Evolutionary conservation across 139 green algal genomes (phyloP), one percentile per base, ranked within the genome.

Genomic region (Eudorina sp.): DNA sequence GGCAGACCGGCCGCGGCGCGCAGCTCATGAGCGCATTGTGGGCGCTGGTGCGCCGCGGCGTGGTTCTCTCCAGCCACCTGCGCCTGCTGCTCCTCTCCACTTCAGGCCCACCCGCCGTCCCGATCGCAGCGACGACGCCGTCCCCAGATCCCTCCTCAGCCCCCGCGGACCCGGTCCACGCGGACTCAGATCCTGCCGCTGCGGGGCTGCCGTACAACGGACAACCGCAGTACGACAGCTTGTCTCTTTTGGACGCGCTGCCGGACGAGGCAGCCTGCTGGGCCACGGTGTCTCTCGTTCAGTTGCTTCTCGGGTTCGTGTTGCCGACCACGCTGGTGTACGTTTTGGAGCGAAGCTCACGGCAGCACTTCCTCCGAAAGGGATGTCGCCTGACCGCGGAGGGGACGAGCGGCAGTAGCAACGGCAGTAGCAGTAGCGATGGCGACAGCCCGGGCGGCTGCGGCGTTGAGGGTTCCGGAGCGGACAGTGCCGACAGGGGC

Each of bases 301-400:
- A 83, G 46, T 7, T 83, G n/a, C 48, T 83, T 1, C 21, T 83
- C 2, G 73, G 73, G 25, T 80, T 80, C 72, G 72, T 80, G 72
- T 38, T 80, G 23, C 72, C 72, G 29, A 64, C 74, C 74, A n/a
- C 29, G 1, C 46, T 82, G 46, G 74, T 64, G 74, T 64, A 29
- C 29, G 29, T 43, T 5, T 34, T 80, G 45, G 72, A 80, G 45
- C 16, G 41, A 2, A 7, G 23, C 27, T 80, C 72, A 6, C 41
- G 72, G 16, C 41, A 80, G 41, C 40, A 41, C 45, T 80, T 80
- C 72, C 41, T 60, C 8, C 27, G 4, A 16, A 58, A 46, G 16
- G 66, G 34, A 19, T 75, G 46, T 34, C 66, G 41, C n/a, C 41
- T 77, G 36, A 14, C 69, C 7, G 16, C 5, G 3, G 69, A 27